A percentile compares a stretch with the other conserved stretches of the same genome.
These are phyloP conservation scores for Floccularia luteovirens DNA, from an alignment of 768 basidiomycete species.

Conservation along the genomic window DNA sequence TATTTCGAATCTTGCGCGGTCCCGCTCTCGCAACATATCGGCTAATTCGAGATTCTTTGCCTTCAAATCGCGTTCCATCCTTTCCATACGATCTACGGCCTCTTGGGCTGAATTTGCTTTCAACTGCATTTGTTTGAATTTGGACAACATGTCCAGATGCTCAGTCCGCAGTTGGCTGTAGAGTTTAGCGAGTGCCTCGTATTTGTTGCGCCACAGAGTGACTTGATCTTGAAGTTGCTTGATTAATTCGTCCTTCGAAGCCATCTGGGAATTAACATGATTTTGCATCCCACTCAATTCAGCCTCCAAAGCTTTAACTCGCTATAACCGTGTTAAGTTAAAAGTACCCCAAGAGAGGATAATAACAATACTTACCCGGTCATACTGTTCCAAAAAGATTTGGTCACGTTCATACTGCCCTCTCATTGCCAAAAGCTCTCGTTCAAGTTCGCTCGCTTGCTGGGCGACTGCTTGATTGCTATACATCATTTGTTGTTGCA, in stretches of 20 bases:
- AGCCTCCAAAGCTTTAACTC: constrained; percentile 92
- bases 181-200: constrained; percentile 95
- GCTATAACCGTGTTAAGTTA: constrained; percentile 32
- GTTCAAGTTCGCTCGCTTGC: constrained; percentile 77
- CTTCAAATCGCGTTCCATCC: constrained; percentile 97
- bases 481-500: constrained; percentile 79
- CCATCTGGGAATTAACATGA: constrained; percentile 80
- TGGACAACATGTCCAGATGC: constrained; percentile 93
- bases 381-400: constrained; percentile 95
- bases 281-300: constrained; percentile 70
- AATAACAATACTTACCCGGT: constrained; percentile 55
- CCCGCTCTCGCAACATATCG: constrained; percentile 97
- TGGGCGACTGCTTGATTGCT: constrained; percentile 67
- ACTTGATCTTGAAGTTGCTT: constrained; percentile 96
- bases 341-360: background rate
- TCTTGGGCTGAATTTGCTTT: constrained; percentile 99
- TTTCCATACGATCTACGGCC: constrained; percentile 95
- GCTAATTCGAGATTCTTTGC: constrained; percentile 98
- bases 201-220: constrained; percentile 95
- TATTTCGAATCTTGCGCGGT: constrained; percentile 90
- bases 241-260: constrained; percentile 92
- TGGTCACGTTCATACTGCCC: constrained; percentile 98
- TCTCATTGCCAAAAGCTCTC: constrained; percentile 85
- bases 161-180: constrained; percentile 98
- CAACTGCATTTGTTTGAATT: constrained; percentile 95